Base-by-base conservation (phyloP, 148 eudicot species). In the Rhododendron ferrugineum region DNA sequence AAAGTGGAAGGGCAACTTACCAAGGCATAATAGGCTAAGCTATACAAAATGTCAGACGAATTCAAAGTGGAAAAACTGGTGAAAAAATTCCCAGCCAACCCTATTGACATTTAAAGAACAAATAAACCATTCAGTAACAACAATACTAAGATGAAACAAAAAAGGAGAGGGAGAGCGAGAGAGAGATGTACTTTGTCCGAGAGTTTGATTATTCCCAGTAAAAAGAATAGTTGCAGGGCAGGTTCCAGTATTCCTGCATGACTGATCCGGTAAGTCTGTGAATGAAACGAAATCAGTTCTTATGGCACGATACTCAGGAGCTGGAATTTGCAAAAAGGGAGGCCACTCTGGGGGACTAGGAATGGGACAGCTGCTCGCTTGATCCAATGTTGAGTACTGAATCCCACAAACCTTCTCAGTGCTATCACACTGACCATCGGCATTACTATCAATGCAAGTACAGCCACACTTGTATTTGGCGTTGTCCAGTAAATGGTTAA, bases 291-390 rank as follows among this genome's bases (percentile, higher is more conserved):
- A 87, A 73, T 92, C 91, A n/a, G 96, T 88, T 87, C 90, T 91
- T 44, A 91, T 90, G 3, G 99, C 97, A 62, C 99, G 97, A 86
- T 80, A 90, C 42, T 92, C 83, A 34, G 93, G 93, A 58, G 87
- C 92, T 0, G 99, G 98, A 81, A 95, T 77, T 84, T 95, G 99
- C 87, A 96, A 87, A 85, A 96, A 82, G 6, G 97, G 92, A 85
- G 98, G 98, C 98, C 98, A 95, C 90, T 92, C 90, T 83, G 94
- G 93, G 8, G 99, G 98, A 81, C 66, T 83, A 37, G 91, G 95
- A 85, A 95, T 87, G 36, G 95, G 86, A 85, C 99, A 96, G 76
- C 85, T 88, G 23, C 77, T 10, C 6, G 78, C 92, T 89, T 96
- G 98, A 54, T 88, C 90, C 83, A 79, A 54, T 50, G 91, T 88